Percentiles rank a stretch among this genome's conserved stretches.
Evolutionary conservation across 2,329 filamentous ascomycete species (phyloP).

Genomic region (Didymella keratinophila): DNA sequence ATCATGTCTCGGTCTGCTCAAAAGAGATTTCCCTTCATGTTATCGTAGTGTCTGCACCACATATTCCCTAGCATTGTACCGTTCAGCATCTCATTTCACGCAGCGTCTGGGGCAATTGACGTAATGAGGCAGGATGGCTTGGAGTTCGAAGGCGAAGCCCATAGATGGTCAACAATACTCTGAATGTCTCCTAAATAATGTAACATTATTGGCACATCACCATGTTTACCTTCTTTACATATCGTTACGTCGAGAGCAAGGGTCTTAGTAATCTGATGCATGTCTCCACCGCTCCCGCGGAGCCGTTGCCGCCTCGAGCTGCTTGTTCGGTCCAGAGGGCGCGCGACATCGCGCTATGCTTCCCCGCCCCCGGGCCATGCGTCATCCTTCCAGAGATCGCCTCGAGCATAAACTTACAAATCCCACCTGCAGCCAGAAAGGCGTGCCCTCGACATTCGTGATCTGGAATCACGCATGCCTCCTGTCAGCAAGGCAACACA

Average conservation of each 20-base stretch:
- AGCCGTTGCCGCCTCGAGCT: constrained; percentile 10
- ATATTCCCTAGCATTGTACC: constrained; percentile 8
- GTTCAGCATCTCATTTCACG: constrained; percentile 11
- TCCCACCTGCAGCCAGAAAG: constrained; percentile 3
- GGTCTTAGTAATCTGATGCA: constrained; percentile 3
- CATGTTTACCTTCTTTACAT: neutral
- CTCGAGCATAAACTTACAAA: constrained; percentile 5
- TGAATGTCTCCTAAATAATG: constrained; percentile 17
- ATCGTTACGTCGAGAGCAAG: neutral
- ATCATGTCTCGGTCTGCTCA: constrained; percentile 14
- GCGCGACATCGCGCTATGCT: constrained; percentile 11
- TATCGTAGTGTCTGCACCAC: constrained; percentile 17
- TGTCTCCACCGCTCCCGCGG: constrained; percentile 8
- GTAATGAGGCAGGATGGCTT: constrained; percentile 27
- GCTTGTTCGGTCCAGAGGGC: constrained; percentile 4
- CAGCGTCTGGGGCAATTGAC: constrained; percentile 22
- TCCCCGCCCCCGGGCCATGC: constrained; percentile 16
- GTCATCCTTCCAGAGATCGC: constrained; percentile 11
- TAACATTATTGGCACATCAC: constrained; percentile 14
- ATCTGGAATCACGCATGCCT: constrained; percentile 4
- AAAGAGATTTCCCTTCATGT: constrained; percentile 15
- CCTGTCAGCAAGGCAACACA: constrained; percentile 7
- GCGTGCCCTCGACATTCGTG: constrained; percentile 1
- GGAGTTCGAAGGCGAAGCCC: constrained; percentile 21
- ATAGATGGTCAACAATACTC: constrained; percentile 22